phyloP scores from a whole-genome alignment of 352 stramenopile species.

The Pythium vanterpoolii region DNA sequence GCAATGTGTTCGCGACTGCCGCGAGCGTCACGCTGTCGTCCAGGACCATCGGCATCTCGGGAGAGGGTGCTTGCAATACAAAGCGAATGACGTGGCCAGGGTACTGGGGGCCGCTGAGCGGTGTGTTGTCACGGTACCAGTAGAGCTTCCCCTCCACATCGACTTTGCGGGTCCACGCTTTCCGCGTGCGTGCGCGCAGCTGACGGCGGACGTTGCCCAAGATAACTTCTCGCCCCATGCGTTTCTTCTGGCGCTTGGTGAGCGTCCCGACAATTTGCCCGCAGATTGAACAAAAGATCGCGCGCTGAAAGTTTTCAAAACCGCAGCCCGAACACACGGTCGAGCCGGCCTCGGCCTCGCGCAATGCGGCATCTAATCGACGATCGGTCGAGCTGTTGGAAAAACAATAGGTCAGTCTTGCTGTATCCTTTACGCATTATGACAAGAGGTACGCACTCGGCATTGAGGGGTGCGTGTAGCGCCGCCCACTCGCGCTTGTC shows the following conservation, averaged over 20 bases:
- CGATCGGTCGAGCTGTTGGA: constrained; percentile 13
- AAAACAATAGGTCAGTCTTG: neutral
- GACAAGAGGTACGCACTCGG: constrained; percentile 13
- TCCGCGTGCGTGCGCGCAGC: constrained; percentile 19
- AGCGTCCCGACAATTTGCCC: constrained; percentile 17
- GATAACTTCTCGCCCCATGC: constrained; percentile 15
- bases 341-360: constrained; percentile 21
- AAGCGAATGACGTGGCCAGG: constrained; percentile 13
- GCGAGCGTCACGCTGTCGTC: neutral
- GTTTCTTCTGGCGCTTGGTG: constrained; percentile 16
- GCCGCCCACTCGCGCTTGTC: constrained; percentile 25
- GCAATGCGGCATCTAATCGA: constrained; percentile 20
- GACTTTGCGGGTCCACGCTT: constrained; percentile 39
- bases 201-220: constrained; percentile 7
- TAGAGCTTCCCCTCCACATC: constrained; percentile 32
- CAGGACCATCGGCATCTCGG: neutral
- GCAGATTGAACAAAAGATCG: constrained; percentile 25
- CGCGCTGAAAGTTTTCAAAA: constrained; percentile 30
- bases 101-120: constrained; percentile 11
- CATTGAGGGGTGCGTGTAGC: constrained; percentile 23
- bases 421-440: neutral
- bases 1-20: neutral
- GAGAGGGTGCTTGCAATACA: neutral
- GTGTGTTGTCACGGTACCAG: constrained; percentile 30
- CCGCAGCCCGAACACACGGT: constrained; percentile 21